Evolutionary conservation across 495 filamentous ascomycete genomes (phyloP), one percentile per base, ranked within the genome.

Genomic region (Hypoxylon fragiforme): DNA sequence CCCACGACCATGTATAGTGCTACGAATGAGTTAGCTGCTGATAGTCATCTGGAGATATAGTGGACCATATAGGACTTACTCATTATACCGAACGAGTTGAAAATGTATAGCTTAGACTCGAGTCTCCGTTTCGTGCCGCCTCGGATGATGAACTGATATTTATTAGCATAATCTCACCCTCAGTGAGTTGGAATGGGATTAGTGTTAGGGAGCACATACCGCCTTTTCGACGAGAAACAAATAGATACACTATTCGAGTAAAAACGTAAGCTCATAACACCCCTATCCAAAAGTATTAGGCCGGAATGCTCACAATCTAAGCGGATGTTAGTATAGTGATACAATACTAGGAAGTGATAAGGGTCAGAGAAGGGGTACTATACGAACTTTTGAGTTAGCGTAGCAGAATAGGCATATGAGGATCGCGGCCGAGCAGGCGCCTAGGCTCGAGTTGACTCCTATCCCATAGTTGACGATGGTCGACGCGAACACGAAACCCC

Each of bases 71-170:
- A 21, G 24, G 7, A 37, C 69, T 46, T 48, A 79, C 77, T 64
- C 3, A 80, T 67, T 72, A 81, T 76, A 24, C 76, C 79, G 30
- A 81, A 76, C 5, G 72, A 70, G 57, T 81, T 82, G 62, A 79
- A 77, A 2, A 80, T 50, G 43, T 77, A 82, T 0, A 80, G 56
- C 47, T 67, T 76, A 31, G 77, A 76, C n/a, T 70, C 70, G 34
- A 79, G 9, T 24, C 78, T 71, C 31, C 65, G 70, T 50, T 70
- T 70, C 30, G 66, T 53, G 32, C 69, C 70, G 28, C 66, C 67
- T 15, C 74, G 71, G 14, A 81, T 75, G 20, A 79, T 75, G 52
- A 75, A 75, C 78, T 82, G 26, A 7, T n/a, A 1, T 11, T 13
- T 1, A 4, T 16, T n/a, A 13, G 1, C 2, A 42, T 48, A 61